These are phyloP conservation scores for Pestalotiopsis sp. DNA, from an alignment of 2,329 filamentous ascomycete genomes.

Conservation along the genomic window DNA sequence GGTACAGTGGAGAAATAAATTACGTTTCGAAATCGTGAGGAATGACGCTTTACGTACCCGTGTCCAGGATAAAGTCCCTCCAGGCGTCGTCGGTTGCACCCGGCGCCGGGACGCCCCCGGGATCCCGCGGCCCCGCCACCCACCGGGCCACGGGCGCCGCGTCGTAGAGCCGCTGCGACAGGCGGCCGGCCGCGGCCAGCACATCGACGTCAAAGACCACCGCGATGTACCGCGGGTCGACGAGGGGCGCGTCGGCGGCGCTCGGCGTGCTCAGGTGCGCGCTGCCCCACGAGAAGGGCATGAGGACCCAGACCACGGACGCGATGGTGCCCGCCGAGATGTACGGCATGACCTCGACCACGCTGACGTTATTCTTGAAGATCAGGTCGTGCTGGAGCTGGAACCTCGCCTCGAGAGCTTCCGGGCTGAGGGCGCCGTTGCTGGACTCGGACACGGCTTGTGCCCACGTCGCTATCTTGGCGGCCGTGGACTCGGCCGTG, in stretches of 20 bases:
- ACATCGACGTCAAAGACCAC: constrained; percentile 29
- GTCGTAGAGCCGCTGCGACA: constrained; percentile 26
- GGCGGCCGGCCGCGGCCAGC: constrained; percentile 24
- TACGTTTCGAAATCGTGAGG: neutral
- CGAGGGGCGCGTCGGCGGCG: constrained; percentile 26
- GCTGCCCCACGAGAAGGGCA: constrained; percentile 37
- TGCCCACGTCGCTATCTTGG: constrained; percentile 27
- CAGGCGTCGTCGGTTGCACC: constrained; percentile 10
- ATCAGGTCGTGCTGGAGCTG: constrained; percentile 44
- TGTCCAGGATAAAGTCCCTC: constrained; percentile 13
- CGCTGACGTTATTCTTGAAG: constrained; percentile 40
- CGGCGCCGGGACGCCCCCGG: constrained; percentile 16
- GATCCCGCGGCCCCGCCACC: constrained; percentile 17
- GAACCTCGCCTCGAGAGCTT: constrained; percentile 5
- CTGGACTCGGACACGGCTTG: constrained; percentile 16
- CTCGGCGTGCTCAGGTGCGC: constrained; percentile 30
- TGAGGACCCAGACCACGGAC: constrained; percentile 35
- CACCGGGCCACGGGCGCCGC: constrained; percentile 20
- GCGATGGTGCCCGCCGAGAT: constrained; percentile 30
- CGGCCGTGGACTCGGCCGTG: constrained; percentile 17
- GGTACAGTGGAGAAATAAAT: neutral
- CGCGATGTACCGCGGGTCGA: constrained; percentile 31
- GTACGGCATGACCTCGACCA: constrained; percentile 46
- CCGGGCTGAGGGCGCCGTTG: constrained; percentile 24
- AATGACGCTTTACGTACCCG: neutral